Evolutionary conservation across 1,284 basidiomycete genomes (phyloP).

Genomic region (Cyathus pygmaeus): DNA sequence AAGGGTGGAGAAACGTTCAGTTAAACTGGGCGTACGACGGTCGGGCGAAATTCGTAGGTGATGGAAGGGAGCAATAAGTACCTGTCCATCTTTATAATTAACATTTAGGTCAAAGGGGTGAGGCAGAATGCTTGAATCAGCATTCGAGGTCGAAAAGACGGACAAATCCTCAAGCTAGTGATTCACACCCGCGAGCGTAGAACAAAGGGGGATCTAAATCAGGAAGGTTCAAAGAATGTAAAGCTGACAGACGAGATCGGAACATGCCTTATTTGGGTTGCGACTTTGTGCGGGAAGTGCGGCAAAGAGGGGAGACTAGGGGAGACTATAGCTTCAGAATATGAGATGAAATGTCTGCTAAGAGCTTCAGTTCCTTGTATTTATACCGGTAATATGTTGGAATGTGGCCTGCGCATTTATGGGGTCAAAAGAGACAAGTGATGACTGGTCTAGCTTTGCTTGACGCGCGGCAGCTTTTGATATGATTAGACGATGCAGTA

Average conservation of each 20-base stretch:
- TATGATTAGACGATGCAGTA: conserved; percentile 2
- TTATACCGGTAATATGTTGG: conserved; percentile 25
- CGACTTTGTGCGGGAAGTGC: conserved; percentile 32
- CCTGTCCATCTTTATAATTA: conserved; percentile 54
- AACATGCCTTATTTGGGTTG: conserved; percentile 52
- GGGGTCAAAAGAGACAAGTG: conserved; percentile 16
- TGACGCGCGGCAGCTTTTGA: conserved; percentile 16
- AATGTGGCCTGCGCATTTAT: conserved; percentile 36
- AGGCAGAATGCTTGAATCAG: conserved; percentile 47
- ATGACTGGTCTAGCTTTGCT: conserved; percentile 22
- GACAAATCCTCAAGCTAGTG: conserved; percentile 44
- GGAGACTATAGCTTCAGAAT: conserved; percentile 1
- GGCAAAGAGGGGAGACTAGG: conserved; percentile 29
- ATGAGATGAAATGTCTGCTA: conserved; percentile 16
- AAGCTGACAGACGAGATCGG: conserved; percentile 49
- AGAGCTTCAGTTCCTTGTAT: conserved; percentile 9
- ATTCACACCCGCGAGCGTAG: conserved; percentile 44
- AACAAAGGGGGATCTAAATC: conserved; percentile 66
- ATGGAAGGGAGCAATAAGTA: conserved; percentile 36
- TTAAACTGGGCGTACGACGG: conserved; percentile 48
- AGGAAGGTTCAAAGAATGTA: conserved; percentile 62
- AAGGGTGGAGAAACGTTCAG: conserved; percentile 27
- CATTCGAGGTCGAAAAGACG: conserved; percentile 45
- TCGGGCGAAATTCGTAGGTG: conserved; percentile 45
- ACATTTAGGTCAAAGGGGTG: conserved; percentile 44